phyloP scores from a whole-genome alignment of 1,284 basidiomycete genomes.

The Malassezia equina region DNA sequence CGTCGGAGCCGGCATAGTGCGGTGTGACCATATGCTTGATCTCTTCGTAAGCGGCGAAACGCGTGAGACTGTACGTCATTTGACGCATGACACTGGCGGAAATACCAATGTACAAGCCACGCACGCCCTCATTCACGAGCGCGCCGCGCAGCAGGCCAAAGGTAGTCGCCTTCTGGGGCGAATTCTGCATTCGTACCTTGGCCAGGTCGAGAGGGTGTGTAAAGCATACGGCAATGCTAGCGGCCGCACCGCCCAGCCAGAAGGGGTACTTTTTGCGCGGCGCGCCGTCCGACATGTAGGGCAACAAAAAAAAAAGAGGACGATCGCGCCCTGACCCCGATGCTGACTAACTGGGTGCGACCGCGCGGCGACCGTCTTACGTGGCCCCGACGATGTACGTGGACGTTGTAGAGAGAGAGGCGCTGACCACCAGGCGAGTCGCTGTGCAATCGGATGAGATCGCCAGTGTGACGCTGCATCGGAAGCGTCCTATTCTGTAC shows the following conservation, averaged over 20 bases:
- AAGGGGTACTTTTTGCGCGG: slow-evolving; percentile 31
- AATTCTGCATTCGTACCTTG: slow-evolving; percentile 49
- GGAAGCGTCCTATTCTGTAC: slow-evolving; percentile 63
- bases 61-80: slow-evolving; percentile 44
- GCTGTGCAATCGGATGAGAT: slow-evolving; percentile 77
- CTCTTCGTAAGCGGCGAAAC: slow-evolving; percentile 44
- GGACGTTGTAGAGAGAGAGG: background rate
- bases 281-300: background rate
- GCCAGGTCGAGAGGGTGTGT: slow-evolving; percentile 48
- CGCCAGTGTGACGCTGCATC: slow-evolving; percentile 66
- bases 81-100: slow-evolving; percentile 37
- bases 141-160: slow-evolving; percentile 27
- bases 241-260: slow-evolving; percentile 41
- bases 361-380: background rate
- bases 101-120: slow-evolving; percentile 41
- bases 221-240: slow-evolving; percentile 39
- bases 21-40: slow-evolving; percentile 27
- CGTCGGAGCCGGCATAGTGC: slow-evolving; percentile 12
- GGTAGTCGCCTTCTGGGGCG: slow-evolving; percentile 28
- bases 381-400: background rate
- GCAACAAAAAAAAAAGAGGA: background rate
- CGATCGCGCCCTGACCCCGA: background rate
- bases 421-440: slow-evolving; percentile 18
- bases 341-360: background rate
- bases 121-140: slow-evolving; percentile 24